Base-by-base conservation (phyloP, 371 early-diverging fungal species). In the Circinella minor region DNA sequence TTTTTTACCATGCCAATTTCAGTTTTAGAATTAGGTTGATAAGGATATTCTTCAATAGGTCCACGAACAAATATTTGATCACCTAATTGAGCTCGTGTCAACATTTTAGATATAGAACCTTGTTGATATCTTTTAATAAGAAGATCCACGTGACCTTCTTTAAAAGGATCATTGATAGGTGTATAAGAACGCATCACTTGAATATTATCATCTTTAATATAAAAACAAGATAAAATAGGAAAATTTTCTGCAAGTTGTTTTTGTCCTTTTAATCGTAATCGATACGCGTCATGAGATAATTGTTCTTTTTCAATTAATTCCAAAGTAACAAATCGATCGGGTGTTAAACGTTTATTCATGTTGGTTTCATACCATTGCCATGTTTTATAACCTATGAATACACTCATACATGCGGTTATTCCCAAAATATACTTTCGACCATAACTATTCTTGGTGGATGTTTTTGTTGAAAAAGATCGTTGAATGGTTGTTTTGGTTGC, bases 121-220 rank as follows among this genome's bases (percentile, higher is more conserved):
- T 84, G 73, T 36, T 73, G 72, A 67, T 92, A 91, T 47, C 74
- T 71, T 69, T 91, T 91, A 27, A 92, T 84, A 15, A 92, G 66
- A 65, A 91, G 72, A 68, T 89, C 90, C 69, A 92, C 75, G 71
- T 76, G 77, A 17, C 83, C 83, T 63, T 84, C 85, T 49, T 74
- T 55, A 47, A 74, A 77, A 4, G 80, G 84, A 55, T 84, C 71
- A 34, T 85, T 82, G 43, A 90, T 78, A 20, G 92, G 91, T 36
- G 91, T 89, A 71, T 90, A 92, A 2, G 85, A 72, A 13, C 91
- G 78, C 75, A 88, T 90, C 61, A 91, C 85, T 70, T 91, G 90
- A 69, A 89, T 89, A 4, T 84, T 70, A 69, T 90, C 87, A 67
- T 91, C 92, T 68, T 89, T 89, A 54, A 91, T 81, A 62, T 87